Percentiles rank a stretch among this genome's conserved stretches.
These are phyloP conservation scores for Ceratobasidium sp. DNA, from an alignment of 1,284 basidiomycete species.

Conservation along the genomic window DNA sequence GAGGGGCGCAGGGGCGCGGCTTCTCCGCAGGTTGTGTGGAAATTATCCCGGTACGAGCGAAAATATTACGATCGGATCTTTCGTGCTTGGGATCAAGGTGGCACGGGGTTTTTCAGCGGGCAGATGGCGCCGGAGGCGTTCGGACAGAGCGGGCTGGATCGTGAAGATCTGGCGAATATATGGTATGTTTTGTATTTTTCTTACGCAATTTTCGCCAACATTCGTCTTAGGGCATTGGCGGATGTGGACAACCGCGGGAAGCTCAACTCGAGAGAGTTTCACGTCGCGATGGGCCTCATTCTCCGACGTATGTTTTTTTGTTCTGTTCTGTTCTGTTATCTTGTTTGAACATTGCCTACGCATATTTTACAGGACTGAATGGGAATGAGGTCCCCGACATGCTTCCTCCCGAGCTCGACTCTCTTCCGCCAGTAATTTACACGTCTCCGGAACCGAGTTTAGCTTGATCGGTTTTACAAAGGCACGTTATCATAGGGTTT, in stretches of 20 bases:
- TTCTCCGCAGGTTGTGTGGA: conserved; percentile 88
- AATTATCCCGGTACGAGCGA: conserved; percentile 90
- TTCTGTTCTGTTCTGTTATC: conserved; percentile 7
- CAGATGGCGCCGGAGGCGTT: conserved; percentile 93
- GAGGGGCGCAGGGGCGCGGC: conserved; percentile 78
- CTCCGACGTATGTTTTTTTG: conserved; percentile 81
- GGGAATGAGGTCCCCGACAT: conserved; percentile 91
- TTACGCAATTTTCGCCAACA: conserved; percentile 23
- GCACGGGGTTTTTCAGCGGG: conserved; percentile 90
- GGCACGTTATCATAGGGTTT: too few species aligned
- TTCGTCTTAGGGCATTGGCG: conserved; percentile 81
- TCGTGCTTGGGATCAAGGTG: conserved; percentile 91
- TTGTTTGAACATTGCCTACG: conserved; percentile 12
- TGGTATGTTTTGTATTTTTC: conserved; percentile 71
- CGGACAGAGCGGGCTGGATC: conserved; percentile 90
- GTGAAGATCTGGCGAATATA: conserved; percentile 93
- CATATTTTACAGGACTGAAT: conserved; percentile 77
- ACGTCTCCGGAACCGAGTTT: too few species aligned
- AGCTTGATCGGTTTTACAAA: too few species aligned
- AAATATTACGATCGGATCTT: conserved; percentile 98
- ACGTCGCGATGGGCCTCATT: conserved; percentile 98
- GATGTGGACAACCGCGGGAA: conserved; percentile 93
- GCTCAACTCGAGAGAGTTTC: conserved; percentile 96
- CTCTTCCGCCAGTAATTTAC: conserved; percentile 93
- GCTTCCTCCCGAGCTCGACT: conserved; percentile 91